phyloP scores from a whole-genome alignment of 768 basidiomycete genomes.

The Tremella fuciformis region DNA sequence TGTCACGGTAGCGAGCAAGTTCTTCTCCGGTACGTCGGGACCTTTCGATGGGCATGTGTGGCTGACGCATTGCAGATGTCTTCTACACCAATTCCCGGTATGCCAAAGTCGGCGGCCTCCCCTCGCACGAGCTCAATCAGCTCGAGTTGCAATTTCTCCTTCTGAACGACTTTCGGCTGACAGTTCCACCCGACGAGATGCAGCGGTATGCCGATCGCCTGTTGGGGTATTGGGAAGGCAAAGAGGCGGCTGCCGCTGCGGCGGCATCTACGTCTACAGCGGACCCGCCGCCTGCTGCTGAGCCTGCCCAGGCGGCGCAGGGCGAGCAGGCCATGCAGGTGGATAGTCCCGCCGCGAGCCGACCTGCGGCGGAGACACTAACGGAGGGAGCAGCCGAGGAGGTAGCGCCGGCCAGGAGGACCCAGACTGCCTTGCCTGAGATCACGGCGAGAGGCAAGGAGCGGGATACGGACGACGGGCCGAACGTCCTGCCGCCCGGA shows the following conservation, averaged over 20 bases:
- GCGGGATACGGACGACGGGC: not conserved
- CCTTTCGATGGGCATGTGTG: constrained; percentile 48
- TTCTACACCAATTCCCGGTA: constrained; percentile 99
- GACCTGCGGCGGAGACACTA: too few species aligned
- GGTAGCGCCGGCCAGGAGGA: too few species aligned
- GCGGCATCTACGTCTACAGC: not conserved
- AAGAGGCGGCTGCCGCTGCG: constrained; percentile 20
- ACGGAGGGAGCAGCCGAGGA: too few species aligned
- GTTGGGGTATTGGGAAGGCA: constrained; percentile 58
- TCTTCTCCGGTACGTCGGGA: constrained; percentile 64
- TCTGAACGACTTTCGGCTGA: constrained; percentile 88
- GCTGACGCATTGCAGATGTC: constrained; percentile 61
- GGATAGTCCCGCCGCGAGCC: too few species aligned
- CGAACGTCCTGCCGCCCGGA: too few species aligned
- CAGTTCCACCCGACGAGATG: constrained; percentile 85
- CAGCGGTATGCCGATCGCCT: constrained; percentile 91
- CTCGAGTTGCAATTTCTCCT: constrained; percentile 96
- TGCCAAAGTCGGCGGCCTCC: constrained; percentile 97
- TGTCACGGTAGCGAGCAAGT: constrained; percentile 98
- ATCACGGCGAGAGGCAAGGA: constrained; percentile 3
- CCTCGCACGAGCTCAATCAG: constrained; percentile 82
- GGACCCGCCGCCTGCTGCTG: too few species aligned
- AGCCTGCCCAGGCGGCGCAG: too few species aligned
- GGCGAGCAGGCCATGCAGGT: too few species aligned
- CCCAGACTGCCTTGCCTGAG: too few species aligned